Conservation (phyloP, 352 stramenopile genomes). For the Globisporangium irregulare region DNA sequence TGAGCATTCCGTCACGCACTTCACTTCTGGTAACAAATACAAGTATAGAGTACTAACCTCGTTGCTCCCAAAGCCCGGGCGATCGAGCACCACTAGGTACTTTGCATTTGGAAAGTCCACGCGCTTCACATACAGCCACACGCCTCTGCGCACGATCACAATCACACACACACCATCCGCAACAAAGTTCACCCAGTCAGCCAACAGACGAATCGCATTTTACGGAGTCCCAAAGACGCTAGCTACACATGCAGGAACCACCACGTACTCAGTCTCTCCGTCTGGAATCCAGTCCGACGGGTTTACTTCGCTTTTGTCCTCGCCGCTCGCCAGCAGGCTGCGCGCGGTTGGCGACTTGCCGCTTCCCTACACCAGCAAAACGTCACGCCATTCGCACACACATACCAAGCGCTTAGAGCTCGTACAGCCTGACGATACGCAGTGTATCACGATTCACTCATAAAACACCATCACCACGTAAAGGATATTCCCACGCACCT, state of each 20-base stretch:
- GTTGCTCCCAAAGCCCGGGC: slow-evolving; percentile 41
- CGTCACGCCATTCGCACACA: not conserved
- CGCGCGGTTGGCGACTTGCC: slow-evolving; percentile 53
- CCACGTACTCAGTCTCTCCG: slow-evolving; percentile 22
- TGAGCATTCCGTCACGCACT: no score
- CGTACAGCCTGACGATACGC: not conserved
- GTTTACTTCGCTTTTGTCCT: slow-evolving; percentile 20
- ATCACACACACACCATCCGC: not conserved
- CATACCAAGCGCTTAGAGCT: not conserved
- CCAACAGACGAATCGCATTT: not conserved
- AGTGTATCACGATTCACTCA: no score
- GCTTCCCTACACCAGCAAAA: slow-evolving; percentile 25
- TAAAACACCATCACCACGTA: not conserved
- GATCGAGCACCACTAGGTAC: slow-evolving; percentile 70
- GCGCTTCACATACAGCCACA: slow-evolving; percentile 74
- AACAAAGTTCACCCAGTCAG: not conserved
- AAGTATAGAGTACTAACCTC: slow-evolving; percentile 9
- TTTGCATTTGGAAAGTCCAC: slow-evolving; percentile 63
- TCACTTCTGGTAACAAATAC: not conserved
- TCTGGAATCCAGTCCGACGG: slow-evolving; percentile 21
- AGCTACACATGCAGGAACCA: not conserved
- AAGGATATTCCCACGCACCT: slow-evolving; percentile 17
- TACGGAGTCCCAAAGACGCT: not conserved
- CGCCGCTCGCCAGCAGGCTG: slow-evolving; percentile 28
- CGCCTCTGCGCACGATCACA: slow-evolving; percentile 23